Base-by-base conservation (phyloP, 225 moss, liverwort and hornwort genomes). In the Lunularia cruciata region DNA sequence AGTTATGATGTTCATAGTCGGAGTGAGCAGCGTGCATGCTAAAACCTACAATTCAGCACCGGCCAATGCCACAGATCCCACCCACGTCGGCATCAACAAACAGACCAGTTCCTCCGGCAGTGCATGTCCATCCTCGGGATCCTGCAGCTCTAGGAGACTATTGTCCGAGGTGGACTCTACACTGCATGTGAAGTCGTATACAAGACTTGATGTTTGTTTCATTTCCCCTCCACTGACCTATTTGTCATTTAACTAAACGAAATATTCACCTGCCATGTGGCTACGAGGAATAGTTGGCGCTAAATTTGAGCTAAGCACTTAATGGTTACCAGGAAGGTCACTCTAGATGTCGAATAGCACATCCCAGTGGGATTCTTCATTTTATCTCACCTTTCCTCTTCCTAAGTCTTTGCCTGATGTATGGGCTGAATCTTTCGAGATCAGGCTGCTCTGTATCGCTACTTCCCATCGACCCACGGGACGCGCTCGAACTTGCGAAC, bases 391-490 rank as follows among this genome's bases (percentile, higher is more conserved):
- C 30, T 45, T 18, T 45, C 4, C 10, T 8, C 30, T 11, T 8
- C 20, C 23, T 64, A 19, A n/a, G 19, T 18, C 12, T 3, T 47
- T 0, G 48, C 30, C 65, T 65, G 9, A 31, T 31, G 12, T 47
- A n/a, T 61, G 38, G 22, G 37, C 4, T 9, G 0, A 16, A 67
- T 27, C 53, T 36, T 46, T 40, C 60, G 57, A n/a, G 48, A 20
- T 27, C 70, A 79, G 75, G 75, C 72, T 35, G 15, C n/a, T 62
- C 35, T 65, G 28, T 42, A 55, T 47, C 67, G 55, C 15, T 26
- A 57, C 38, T n/a, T 69, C 15, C n/a, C 12, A 12, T 33, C 51
- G 52, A 19, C 67, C 1, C n/a, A 51, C 23, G 67, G 32, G 6
- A 15, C 38, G 19, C 69, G 39, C 32, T 23, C 6, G 20, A 35